Conservation (phyloP, 306 rosid species). For the Ziziphus jujuba region DNA sequence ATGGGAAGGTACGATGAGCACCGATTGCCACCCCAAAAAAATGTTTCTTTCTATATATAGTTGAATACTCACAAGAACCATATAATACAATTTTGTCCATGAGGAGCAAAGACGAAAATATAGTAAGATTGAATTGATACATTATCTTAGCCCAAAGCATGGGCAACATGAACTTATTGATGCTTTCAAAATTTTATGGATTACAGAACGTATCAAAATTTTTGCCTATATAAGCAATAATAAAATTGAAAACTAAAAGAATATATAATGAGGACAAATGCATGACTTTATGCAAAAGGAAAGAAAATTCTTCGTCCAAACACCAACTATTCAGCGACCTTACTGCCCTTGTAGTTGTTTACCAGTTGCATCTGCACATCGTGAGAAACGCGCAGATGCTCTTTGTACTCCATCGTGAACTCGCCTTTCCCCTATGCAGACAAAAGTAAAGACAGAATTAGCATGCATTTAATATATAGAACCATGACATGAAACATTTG, state of each 20-base stretch:
- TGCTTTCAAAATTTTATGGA: slow-evolving; percentile 46
- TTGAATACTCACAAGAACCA: neutral
- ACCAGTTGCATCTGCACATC: slow-evolving; percentile 85
- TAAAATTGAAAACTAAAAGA: neutral
- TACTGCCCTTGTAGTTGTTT: slow-evolving; percentile 65
- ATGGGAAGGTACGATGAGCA: no score
- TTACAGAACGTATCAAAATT: slow-evolving; percentile 24
- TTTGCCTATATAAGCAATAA: slow-evolving; percentile 30
- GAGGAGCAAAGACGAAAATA: no score
- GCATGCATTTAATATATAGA: neutral
- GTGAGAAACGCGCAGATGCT: slow-evolving; percentile 75
- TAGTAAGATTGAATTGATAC: slow-evolving; percentile 9
- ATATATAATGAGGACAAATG: no score
- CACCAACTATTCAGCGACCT: slow-evolving; percentile 49
- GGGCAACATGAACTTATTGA: slow-evolving; percentile 22
- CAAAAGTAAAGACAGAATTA: neutral
- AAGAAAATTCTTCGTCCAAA: slow-evolving; percentile 11
- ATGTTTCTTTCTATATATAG: neutral
- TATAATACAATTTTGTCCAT: slow-evolving; percentile 9
- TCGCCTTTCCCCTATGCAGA: slow-evolving; percentile 91
- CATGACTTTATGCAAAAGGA: slow-evolving; percentile 7
- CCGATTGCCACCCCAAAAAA: no score
- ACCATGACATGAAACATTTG: neutral
- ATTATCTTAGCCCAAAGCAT: slow-evolving; percentile 12
- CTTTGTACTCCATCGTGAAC: slow-evolving; percentile 98